Percentiles rank a stretch among this genome's conserved stretches.
Conservation (phyloP, 2,329 filamentous ascomycete species). For the Grosmannia clavigera region DNA sequence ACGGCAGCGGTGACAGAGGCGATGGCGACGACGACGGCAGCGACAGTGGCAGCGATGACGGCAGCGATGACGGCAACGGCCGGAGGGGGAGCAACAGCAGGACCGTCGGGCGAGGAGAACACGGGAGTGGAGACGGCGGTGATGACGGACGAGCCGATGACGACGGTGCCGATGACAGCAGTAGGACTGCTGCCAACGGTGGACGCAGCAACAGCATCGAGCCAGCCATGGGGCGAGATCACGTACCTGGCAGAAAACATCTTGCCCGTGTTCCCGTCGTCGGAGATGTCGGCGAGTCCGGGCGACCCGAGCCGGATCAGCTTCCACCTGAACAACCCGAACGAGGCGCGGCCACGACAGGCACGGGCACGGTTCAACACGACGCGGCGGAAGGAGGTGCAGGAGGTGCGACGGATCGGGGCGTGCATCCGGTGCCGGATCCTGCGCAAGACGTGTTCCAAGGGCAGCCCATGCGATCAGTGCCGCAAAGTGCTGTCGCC, state of each 20-base stretch:
- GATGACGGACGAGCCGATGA: constrained; percentile 1
- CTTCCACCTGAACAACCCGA: constrained; percentile 39
- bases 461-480: constrained; percentile 48
- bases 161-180: constrained; percentile 8
- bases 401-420: constrained; percentile 51
- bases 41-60: not conserved
- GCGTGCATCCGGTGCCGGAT: constrained; percentile 56
- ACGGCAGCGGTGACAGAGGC: constrained; percentile 5
- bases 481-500: constrained; percentile 52
- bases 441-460: constrained; percentile 54
- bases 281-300: constrained; percentile 11
- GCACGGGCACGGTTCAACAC: constrained; percentile 45
- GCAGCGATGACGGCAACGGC: not conserved
- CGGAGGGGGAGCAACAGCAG: not conserved
- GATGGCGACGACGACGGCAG: not conserved
- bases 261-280: constrained; percentile 15
- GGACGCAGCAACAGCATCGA: constrained; percentile 11
- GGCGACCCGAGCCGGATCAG: constrained; percentile 30
- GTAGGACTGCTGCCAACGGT: not conserved
- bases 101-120: not conserved
- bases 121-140: not conserved
- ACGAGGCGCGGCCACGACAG: constrained; percentile 36
- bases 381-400: constrained; percentile 49
- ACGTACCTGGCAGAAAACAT: constrained; percentile 30
- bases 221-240: constrained; percentile 41